Evolutionary conservation across 331 rosid species (phyloP).

Genomic region (Malus hybrid): DNA sequence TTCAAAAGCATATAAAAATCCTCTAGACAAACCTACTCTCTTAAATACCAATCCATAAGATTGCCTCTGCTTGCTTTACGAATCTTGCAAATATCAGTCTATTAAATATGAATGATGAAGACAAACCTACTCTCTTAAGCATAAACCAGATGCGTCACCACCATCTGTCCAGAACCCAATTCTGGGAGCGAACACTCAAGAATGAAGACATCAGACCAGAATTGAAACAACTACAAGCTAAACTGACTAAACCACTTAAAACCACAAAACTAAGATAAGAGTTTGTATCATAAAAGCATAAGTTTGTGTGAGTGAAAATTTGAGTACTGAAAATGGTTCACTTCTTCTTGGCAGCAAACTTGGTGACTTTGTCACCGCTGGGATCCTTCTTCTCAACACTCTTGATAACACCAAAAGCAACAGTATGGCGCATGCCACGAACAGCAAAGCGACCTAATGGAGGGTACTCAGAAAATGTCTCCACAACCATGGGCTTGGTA

Average conservation of each 20-base stretch:
- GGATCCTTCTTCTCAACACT: conserved; percentile 75
- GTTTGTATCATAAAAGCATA: background rate
- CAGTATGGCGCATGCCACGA: conserved; percentile 49
- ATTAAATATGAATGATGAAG: too few relatives aligned
- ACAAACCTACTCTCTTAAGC: too few relatives aligned
- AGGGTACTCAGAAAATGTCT: conserved; percentile 34
- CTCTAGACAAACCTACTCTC: too few relatives aligned
- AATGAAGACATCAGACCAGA: background rate
- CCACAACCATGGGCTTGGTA: conserved; percentile 45
- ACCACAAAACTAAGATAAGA: conserved; percentile 7
- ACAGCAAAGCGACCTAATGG: conserved; percentile 27
- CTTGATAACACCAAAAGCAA: conserved; percentile 67
- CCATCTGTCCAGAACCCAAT: conserved; percentile 36
- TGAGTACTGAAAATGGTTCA: conserved; percentile 24
- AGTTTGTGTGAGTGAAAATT: background rate
- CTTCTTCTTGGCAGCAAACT: conserved; percentile 73
- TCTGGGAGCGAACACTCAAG: conserved; percentile 17
- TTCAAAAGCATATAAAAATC: too few relatives aligned
- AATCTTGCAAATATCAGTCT: too few relatives aligned
- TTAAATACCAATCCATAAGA: too few relatives aligned
- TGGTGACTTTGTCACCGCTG: conserved; percentile 51
- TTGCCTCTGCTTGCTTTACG: too few relatives aligned
- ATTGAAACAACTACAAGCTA: background rate
- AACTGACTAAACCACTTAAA: background rate
- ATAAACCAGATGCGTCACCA: conserved; percentile 4